A percentile compares a stretch with the other conserved stretches of the same genome.
Conservation (phyloP, 2,329 filamentous ascomycete genomes). For the Colletotrichum lentis region DNA sequence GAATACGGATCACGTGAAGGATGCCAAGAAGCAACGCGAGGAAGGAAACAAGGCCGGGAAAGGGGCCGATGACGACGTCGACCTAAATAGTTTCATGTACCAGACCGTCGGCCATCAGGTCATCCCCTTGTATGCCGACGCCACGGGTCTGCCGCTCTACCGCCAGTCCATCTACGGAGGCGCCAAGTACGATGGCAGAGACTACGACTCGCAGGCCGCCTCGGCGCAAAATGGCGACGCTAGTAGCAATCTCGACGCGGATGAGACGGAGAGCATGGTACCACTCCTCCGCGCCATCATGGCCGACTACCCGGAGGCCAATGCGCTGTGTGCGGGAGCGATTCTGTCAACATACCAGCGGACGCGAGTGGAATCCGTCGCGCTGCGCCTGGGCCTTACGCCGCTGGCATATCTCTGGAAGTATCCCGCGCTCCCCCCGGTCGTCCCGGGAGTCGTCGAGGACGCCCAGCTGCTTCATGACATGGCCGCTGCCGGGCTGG, state of each 20-base stretch:
- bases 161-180: slow-evolving; percentile 77
- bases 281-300: slow-evolving; percentile 75
- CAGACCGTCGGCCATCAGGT: slow-evolving; percentile 93
- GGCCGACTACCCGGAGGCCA: slow-evolving; percentile 76
- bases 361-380: slow-evolving; percentile 92
- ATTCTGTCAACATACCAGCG: slow-evolving; percentile 96
- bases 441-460: slow-evolving; percentile 45
- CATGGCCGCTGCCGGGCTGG: slow-evolving; percentile 79
- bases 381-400: slow-evolving; percentile 79
- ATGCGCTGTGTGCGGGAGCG: slow-evolving; percentile 88
- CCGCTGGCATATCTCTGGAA: slow-evolving; percentile 94
- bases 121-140: slow-evolving; percentile 82
- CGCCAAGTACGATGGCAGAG: slow-evolving; percentile 74
- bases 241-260: slow-evolving; percentile 49
- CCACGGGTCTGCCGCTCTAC: slow-evolving; percentile 84
- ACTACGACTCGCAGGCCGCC: slow-evolving; percentile 63
- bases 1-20: slow-evolving; percentile 1
- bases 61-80: slow-evolving; percentile 45
- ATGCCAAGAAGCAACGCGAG: not conserved
- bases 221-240: slow-evolving; percentile 37
- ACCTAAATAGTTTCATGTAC: slow-evolving; percentile 99
- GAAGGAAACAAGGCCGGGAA: slow-evolving; percentile 7
- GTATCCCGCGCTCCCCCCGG: slow-evolving; percentile 75
- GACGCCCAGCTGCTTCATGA: slow-evolving; percentile 75
- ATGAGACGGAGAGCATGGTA: slow-evolving; percentile 90